These are phyloP conservation scores for Fusarium sp. DNA, from an alignment of 2,329 filamentous ascomycete genomes.

Conservation along the genomic window DNA sequence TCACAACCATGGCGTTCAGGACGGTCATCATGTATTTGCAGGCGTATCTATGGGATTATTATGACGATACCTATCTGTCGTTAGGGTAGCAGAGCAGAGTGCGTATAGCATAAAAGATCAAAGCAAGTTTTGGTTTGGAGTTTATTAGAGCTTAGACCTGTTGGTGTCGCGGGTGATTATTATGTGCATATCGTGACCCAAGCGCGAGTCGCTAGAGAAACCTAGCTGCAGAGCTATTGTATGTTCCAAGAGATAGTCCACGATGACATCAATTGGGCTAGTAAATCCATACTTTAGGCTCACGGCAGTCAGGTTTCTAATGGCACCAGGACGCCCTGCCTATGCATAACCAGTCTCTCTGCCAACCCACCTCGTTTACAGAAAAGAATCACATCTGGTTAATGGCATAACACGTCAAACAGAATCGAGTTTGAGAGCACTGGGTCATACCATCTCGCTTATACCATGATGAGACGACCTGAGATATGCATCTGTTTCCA, in stretches of 20 bases:
- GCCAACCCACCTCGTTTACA: neutral
- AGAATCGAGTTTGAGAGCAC: conserved; percentile 5
- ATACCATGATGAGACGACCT: neutral
- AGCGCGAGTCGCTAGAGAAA: neutral
- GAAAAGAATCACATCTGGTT: neutral
- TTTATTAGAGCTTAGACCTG: neutral
- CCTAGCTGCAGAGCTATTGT: too few relatives aligned
- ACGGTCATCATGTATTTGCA: conserved; percentile 27
- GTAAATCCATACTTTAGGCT: neutral
- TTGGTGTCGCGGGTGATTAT: neutral
- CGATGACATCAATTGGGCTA: neutral
- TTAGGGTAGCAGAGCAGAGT: conserved; percentile 2
- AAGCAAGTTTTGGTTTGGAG: neutral
- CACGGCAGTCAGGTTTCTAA: neutral
- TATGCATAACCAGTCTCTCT: neutral
- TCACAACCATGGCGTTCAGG: conserved; percentile 31
- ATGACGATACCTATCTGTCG: conserved; percentile 1
- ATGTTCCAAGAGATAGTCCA: neutral
- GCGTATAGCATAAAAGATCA: neutral
- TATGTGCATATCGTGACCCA: neutral
- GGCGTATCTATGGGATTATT: conserved; percentile 22
- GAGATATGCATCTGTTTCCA: neutral
- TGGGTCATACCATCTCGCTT: conserved; percentile 2
- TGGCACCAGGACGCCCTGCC: neutral
- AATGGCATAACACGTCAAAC: conserved; percentile 1